Evolutionary conservation across 768 basidiomycete species (phyloP).

Genomic region (Pulveroboletus sp.): DNA sequence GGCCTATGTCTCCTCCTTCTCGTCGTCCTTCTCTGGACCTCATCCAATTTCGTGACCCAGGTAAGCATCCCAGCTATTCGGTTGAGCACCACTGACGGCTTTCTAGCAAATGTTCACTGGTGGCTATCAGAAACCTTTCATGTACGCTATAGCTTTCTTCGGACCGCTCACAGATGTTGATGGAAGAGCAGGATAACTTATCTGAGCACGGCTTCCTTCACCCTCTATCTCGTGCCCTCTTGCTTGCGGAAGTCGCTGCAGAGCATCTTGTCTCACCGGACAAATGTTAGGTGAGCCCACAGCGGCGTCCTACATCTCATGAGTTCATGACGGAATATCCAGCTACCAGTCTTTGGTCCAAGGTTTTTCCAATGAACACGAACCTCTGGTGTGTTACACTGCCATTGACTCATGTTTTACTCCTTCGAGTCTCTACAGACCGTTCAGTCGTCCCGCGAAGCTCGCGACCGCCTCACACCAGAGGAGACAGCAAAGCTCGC

Average conservation of each 20-base stretch:
- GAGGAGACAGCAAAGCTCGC: conserved; percentile 78
- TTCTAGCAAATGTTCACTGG: conserved; percentile 46
- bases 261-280: background rate
- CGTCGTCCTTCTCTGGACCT: conserved; percentile 86
- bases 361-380: conserved; percentile 9
- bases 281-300: conserved; percentile 9
- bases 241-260: conserved; percentile 32
- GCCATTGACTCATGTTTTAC: background rate
- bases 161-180: conserved; percentile 1
- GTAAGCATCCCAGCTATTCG: conserved; percentile 29
- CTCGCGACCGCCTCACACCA: conserved; percentile 44
- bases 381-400: conserved; percentile 16
- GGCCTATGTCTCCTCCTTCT: conserved; percentile 68
- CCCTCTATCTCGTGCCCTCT: conserved; percentile 71
- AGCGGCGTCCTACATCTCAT: background rate
- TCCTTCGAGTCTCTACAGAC: conserved; percentile 7
- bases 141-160: conserved; percentile 42
- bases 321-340: background rate
- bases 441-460: conserved; percentile 6
- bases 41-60: conserved; percentile 84
- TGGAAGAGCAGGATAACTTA: conserved; percentile 67
- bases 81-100: conserved; percentile 6
- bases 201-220: conserved; percentile 86
- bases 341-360: conserved; percentile 26
- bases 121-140: conserved; percentile 87